Conservation (phyloP, 495 filamentous ascomycete genomes). For the Aspergillus homomorphus region DNA sequence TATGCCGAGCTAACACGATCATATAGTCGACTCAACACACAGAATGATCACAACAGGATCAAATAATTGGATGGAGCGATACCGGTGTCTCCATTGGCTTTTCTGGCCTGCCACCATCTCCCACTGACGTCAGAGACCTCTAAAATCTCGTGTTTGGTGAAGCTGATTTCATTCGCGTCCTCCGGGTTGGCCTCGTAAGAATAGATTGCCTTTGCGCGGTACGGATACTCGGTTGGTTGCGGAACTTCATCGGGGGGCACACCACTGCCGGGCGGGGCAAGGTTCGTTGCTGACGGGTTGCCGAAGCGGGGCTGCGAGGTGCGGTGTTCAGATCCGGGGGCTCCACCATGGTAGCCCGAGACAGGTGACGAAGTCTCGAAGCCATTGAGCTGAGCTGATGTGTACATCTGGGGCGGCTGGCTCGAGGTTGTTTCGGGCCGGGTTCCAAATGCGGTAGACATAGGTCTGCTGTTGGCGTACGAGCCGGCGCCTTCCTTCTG, state of each 20-base stretch:
- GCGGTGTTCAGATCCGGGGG: conserved; percentile 54
- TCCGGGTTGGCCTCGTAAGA: conserved; percentile 98
- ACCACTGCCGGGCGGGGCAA: conserved; percentile 26
- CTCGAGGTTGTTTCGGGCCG: conserved; percentile 81
- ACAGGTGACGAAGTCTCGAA: conserved; percentile 96
- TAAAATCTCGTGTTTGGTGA: conserved; percentile 92
- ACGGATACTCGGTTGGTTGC: conserved; percentile 89
- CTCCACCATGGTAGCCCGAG: conserved; percentile 67
- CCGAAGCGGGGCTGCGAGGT: conserved; percentile 58
- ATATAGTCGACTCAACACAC: background rate
- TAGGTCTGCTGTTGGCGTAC: conserved; percentile 62
- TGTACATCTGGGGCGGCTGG: conserved; percentile 92
- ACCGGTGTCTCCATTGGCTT: conserved; percentile 90
- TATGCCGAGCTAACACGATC: background rate
- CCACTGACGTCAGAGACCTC: conserved; percentile 97
- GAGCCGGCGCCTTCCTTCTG: conserved; percentile 71
- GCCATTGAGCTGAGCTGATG: conserved; percentile 86
- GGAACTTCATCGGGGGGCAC: conserved; percentile 60
- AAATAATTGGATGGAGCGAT: conserved; percentile 98
- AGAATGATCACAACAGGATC: conserved; percentile 74
- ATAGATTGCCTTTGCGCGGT: conserved; percentile 96
- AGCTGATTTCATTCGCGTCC: conserved; percentile 96
- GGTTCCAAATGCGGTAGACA: conserved; percentile 46
- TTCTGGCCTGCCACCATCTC: conserved; percentile 97
- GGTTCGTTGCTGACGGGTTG: conserved; percentile 31